These are phyloP conservation scores for Eremochloa ophiuroides DNA, from an alignment of 176 grass and related monocot species.

Conservation along the genomic window DNA sequence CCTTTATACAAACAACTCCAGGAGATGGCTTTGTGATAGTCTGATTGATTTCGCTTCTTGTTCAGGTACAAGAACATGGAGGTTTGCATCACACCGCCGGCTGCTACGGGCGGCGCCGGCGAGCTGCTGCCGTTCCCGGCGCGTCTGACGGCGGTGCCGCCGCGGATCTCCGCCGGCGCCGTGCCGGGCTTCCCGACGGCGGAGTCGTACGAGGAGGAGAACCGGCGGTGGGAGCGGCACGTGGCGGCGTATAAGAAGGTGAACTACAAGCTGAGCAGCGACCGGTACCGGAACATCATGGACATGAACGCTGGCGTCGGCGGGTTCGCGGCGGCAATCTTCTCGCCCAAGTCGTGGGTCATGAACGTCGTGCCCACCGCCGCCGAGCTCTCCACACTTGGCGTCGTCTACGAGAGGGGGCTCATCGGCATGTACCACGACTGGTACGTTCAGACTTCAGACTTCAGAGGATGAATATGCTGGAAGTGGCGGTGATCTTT, in stretches of 20 bases:
- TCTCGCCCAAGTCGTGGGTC: slow-evolving; percentile 76
- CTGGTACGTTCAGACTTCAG: slow-evolving; percentile 34
- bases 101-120: slow-evolving; percentile 5
- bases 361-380: slow-evolving; percentile 83
- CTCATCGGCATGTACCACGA: slow-evolving; percentile 93
- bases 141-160: slow-evolving; percentile 53
- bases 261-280: slow-evolving; percentile 50
- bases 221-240: slow-evolving; percentile 64
- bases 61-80: slow-evolving; percentile 93
- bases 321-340: slow-evolving; percentile 67
- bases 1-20: too few relatives aligned
- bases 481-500: background rate
- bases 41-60: too few relatives aligned
- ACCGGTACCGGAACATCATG: slow-evolving; percentile 78
- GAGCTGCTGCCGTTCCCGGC: slow-evolving; percentile 68
- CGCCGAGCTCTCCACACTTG: slow-evolving; percentile 64
- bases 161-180: slow-evolving; percentile 32
- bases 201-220: slow-evolving; percentile 55
- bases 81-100: slow-evolving; percentile 42
- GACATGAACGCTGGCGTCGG: slow-evolving; percentile 98
- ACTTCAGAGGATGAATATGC: too few relatives aligned
- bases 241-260: slow-evolving; percentile 65
- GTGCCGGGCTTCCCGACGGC: slow-evolving; percentile 47
- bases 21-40: too few relatives aligned
- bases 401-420: slow-evolving; percentile 70